A percentile compares a stretch with the other conserved stretches of the same genome.
These are phyloP conservation scores for Fragilaria crotonensis DNA, from an alignment of 108 stramenopile species.

Conservation along the genomic window DNA sequence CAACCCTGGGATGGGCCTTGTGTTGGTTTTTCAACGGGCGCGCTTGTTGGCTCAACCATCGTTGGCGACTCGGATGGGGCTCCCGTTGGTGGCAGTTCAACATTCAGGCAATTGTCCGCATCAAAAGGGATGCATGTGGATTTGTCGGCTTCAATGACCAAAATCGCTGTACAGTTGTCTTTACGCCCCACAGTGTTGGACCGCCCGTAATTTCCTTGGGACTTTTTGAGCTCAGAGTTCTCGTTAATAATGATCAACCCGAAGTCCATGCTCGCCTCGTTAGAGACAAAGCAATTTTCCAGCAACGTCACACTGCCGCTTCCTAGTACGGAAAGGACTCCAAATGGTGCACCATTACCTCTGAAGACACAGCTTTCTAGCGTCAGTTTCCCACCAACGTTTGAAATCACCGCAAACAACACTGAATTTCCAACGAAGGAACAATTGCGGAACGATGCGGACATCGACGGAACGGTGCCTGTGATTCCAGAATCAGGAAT, in stretches of 20 bases:
- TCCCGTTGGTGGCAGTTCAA: background rate
- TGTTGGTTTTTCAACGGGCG: background rate
- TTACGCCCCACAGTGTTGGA: background rate
- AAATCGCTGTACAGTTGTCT: background rate
- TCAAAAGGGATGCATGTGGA: background rate
- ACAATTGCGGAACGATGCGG: background rate
- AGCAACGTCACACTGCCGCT: background rate
- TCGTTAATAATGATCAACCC: background rate
- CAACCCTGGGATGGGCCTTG: background rate
- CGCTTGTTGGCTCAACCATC: background rate
- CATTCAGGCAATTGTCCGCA: background rate
- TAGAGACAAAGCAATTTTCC: background rate
- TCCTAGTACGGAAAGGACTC: background rate
- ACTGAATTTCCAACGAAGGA: background rate
- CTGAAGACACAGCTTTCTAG: background rate
- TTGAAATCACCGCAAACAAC: background rate
- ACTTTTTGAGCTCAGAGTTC: background rate
- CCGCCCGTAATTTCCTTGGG: background rate
- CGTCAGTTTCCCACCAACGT: conserved; percentile 2
- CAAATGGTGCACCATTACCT: background rate
- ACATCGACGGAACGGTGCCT: background rate
- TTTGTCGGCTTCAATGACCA: background rate
- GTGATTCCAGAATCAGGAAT: background rate
- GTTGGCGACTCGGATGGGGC: background rate
- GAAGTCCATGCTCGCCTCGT: background rate